Evolutionary conservation across 1,284 basidiomycete genomes (phyloP), one percentile per base, ranked within the genome.

Genomic region (Mycena citricolor): DNA sequence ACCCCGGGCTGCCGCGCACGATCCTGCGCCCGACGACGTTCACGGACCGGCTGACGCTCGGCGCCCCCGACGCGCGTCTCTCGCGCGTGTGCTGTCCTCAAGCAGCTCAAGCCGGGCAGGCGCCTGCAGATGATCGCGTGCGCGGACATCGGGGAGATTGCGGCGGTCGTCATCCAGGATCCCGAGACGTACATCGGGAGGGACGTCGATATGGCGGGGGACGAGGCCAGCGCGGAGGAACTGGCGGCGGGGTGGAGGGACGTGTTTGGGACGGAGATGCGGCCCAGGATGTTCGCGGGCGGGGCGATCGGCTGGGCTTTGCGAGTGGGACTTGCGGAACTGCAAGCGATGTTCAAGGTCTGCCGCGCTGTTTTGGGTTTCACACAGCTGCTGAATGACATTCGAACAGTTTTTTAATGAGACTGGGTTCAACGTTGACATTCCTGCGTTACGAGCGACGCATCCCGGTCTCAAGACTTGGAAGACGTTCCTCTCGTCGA

Each of bases 1-100:
- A 47, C 23, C 38, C 44, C 10, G 26, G 8, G 0, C 45, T 52
- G 1, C 39, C 50, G n/a, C 31, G 13, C 28, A 48, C 50, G 5
- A 34, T 52, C 23, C 39, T 52, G 32, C 50, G 50, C 4, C 50
- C 50, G 7, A 29, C 35, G 10, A 52, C 50, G 2, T 52, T 52
- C 39, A 52, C 48, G 45, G 50, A 52, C 30, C 42, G 44, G 20
- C 33, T 48, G 17, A 37, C 36, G 7, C 1, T 16, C 17, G 32
- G 25, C 14, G 40, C 44, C 19, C 45, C 45, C 29, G 0, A 14
- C 12, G 6, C 28, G 30, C 3, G 1, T 51, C 4, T 35, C 26
- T 3, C 39, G 28, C 11, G 41, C 30, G 39, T 52, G 14, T 31
- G n/a, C n/a, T n/a, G n/a, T 52, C 25, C 39, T 48, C 3, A 33